Conservation (phyloP, 495 filamentous ascomycete species). For the Penicillium silybi region DNA sequence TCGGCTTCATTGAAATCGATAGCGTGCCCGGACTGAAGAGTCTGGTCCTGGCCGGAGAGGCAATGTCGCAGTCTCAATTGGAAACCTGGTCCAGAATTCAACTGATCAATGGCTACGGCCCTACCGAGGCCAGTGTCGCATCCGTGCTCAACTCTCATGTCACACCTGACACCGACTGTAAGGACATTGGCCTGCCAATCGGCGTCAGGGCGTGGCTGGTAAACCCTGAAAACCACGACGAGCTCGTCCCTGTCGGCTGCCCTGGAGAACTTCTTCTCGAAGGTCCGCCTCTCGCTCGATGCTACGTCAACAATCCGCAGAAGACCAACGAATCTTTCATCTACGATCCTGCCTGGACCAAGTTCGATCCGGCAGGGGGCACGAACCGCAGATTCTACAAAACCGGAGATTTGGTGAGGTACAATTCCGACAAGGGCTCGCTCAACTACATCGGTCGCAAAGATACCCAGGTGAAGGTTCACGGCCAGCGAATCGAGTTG, state of each 20-base stretch:
- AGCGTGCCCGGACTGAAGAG: slow-evolving; percentile 43
- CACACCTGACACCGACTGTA: slow-evolving; percentile 30
- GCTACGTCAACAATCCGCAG: slow-evolving; percentile 42
- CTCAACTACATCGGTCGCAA: slow-evolving; percentile 61
- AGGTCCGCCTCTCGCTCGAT: slow-evolving; percentile 44
- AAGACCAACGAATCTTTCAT: slow-evolving; percentile 46
- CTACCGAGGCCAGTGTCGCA: slow-evolving; percentile 44
- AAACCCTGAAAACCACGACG: slow-evolving; percentile 39
- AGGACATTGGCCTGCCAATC: slow-evolving; percentile 44
- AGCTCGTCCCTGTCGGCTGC: slow-evolving; percentile 47
- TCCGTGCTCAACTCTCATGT: slow-evolving; percentile 37
- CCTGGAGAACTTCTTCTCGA: slow-evolving; percentile 49
- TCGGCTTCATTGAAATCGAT: slow-evolving; percentile 41
- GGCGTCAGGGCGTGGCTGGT: slow-evolving; percentile 45
- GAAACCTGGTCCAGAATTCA: slow-evolving; percentile 51
- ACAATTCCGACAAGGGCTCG: slow-evolving; percentile 52
- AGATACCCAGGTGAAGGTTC: slow-evolving; percentile 65
- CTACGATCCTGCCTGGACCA: slow-evolving; percentile 38
- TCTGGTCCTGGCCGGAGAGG: slow-evolving; percentile 51
- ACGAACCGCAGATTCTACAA: slow-evolving; percentile 57
- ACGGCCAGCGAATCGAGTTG: slow-evolving; percentile 63
- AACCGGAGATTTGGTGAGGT: slow-evolving; percentile 62
- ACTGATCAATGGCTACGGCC: slow-evolving; percentile 60
- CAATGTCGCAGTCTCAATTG: slow-evolving; percentile 49
- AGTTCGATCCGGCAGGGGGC: slow-evolving; percentile 8